Evolutionary conservation across 2,329 filamentous ascomycete genomes (phyloP), one percentile per base, ranked within the genome.

Genomic region (Lasiodiplodia hormozganensis): DNA sequence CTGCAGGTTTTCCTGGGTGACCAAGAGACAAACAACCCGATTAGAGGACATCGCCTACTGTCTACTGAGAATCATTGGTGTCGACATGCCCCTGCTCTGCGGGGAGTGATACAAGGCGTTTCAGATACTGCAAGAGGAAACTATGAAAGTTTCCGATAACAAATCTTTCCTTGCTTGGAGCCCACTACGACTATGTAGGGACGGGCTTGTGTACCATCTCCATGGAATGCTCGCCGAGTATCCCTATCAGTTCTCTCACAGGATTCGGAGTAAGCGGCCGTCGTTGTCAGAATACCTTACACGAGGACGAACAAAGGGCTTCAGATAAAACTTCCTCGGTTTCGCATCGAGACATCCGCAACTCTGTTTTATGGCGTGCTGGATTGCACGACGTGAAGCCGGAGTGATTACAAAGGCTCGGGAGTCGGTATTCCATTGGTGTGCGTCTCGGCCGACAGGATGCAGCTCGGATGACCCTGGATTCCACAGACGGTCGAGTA

Each of bases 81-180:
- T 69, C 31, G 52, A 60, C 38, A 69, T 69, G 67, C 57, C 67
- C 5, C 6, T 70, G 40, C 12, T 65, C 25, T 70, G 69, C 47
- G 68, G 69, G 3, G 43, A 47, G 12, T 18, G 43, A n/a, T n/a
- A 21, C 43, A 47, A 47, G 8, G 43, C 43, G 6, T 70, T 70
- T 38, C 14, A 64, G 18, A 16, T 68, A 23, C 54, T 70, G 16
- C 68, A 69, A 43, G 62, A 69, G 56, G 69, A 69, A 34, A 69
- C 69, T 3, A 57, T 69, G 47, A 49, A 36, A 28, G 25, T n/a
- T 8, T 49, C 25, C 18, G 60, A 70, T 31, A 28, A 12, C 28
- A 14, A 56, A 3, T 56, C 53, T 1, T 7, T 56, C 14, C n/a
- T 36, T n/a, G 53, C 53, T 11, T 56, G 53, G 25, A 34, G 7